Base-by-base conservation (phyloP, 2,329 filamentous ascomycete genomes). In the Ophiostoma montium region DNA sequence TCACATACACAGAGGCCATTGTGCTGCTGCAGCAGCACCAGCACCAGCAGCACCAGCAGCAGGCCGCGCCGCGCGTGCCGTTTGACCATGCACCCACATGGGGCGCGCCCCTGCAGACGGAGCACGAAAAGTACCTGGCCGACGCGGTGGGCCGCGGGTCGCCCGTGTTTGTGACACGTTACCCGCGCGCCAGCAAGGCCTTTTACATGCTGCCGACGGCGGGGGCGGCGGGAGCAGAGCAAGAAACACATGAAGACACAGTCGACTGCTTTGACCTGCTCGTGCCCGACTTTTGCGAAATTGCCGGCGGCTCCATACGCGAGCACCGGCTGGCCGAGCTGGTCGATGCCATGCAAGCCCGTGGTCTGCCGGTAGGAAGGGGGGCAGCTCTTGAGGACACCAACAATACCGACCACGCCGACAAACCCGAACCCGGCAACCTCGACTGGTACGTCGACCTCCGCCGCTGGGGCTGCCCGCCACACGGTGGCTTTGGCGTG, bases 231-330 rank as follows among this genome's bases (percentile, higher is more conserved):
- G 3, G n/a, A 39, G 18, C n/a, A n/a, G n/a, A n/a, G n/a, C n/a
- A n/a, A n/a, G n/a, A n/a, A n/a, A n/a, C n/a, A n/a, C n/a, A n/a
- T n/a, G n/a, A n/a, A n/a, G 23, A 27, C 8, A 94, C 87, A 5
- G 87, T 87, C 12, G 86, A 88, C 52, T 94, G 87, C 66, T 95
- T 95, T 62, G 89, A 95, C 63, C 75, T 95, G 44, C 71, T 95
- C 15, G 80, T 95, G 15, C 87, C 87, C 15, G 84, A 88, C 52
- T 73, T 90, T 50, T 88, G 86, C 61, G 89, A 95, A 66, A 76
- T 95, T 45, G 86, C 84, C 2, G 89, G 89, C 23, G 89, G 89
- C 33, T 94, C 87, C 3, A 78, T 95, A 70, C 86, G 89, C 66
- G 88, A 95, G 66, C 80, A 94, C 65, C 78, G 55, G 8, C 50